Conservation (phyloP, 1,284 basidiomycete species). For the Gomphus bonarii region DNA sequence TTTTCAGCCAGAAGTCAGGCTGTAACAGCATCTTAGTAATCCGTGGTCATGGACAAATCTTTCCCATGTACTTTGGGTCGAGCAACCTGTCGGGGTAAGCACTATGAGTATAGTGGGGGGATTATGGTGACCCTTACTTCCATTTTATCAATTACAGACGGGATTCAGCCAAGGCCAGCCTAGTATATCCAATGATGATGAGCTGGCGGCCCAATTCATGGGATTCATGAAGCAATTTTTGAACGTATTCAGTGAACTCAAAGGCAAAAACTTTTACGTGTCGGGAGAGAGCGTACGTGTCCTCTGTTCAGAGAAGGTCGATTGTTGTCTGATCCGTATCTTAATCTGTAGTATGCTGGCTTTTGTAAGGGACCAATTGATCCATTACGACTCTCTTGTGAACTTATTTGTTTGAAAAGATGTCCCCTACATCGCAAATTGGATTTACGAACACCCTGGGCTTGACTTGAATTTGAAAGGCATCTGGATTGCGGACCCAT, state of each 20-base stretch:
- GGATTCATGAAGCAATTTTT: constrained; percentile 31
- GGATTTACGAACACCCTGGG: constrained; percentile 28
- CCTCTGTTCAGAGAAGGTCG: not conserved
- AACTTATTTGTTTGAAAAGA: constrained; percentile 16
- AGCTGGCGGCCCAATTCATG: constrained; percentile 27
- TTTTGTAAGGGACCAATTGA: constrained; percentile 20
- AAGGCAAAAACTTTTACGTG: constrained; percentile 28
- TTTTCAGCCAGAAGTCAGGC: not conserved
- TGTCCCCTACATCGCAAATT: constrained; percentile 32
- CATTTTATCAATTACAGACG: constrained; percentile 18
- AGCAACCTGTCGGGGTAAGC: constrained; percentile 41
- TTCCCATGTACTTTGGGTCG: constrained; percentile 35
- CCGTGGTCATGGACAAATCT: constrained; percentile 33
- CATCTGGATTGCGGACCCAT: constrained; percentile 31
- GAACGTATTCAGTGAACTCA: constrained; percentile 28
- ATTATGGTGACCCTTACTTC: not conserved
- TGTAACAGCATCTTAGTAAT: constrained; percentile 16
- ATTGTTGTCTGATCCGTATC: not conserved
- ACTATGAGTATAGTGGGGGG: not conserved
- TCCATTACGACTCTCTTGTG: not conserved
- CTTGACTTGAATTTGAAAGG: constrained; percentile 27
- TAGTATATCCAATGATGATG: constrained; percentile 27
- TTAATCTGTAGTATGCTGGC: constrained; percentile 25
- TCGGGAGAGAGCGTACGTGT: constrained; percentile 28
- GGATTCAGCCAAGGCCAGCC: constrained; percentile 27